Base-by-base conservation (phyloP, 2,329 filamentous ascomycete genomes). In the Xylariaceae sp. region DNA sequence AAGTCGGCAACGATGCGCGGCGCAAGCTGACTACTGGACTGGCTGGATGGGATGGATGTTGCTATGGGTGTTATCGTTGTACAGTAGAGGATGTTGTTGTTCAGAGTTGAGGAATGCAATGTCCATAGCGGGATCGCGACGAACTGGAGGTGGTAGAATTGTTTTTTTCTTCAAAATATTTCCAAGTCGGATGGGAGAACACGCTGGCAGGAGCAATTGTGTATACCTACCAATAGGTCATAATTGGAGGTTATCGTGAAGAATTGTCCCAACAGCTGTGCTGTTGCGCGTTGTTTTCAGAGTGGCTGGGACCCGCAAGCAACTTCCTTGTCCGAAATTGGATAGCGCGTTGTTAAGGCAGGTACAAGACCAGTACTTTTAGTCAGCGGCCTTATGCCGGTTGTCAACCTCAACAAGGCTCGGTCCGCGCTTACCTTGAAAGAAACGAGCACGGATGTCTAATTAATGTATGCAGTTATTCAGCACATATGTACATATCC, bases 1-100 rank as follows among this genome's bases (percentile, higher is more conserved):
- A 8, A 51, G 48, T 54, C 53, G 58, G 51, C 51, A 55, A 43
- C 53, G 49, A 54, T 54, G 51, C 55, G 57, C 54, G 39, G 32
- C 41, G 27, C 41, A 46, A 49, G 47, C 39, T n/a, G 31, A 31
- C 46, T 44, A 40, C 37, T 34, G 32, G 30, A 31, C 47, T 31
- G 43, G 29, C 7, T 27, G 12, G 29, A 27, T 45, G 11, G 43
- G 43, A 45, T 31, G 42, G 35, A 29, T 37, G 32, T 39, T 19
- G 45, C 49, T 53, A 58, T 39, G 57, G 60, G 19, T 37, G 35
- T 37, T 37, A 11, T 37, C 12, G 35, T 37, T 37, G 35, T 37
- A 37, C 5, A 31, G 29, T 45, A 45, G 43, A 54, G 54, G 47
- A 54, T 54, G 51, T 30, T 47, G 51, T 30, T 47, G 27, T 58